phyloP scores from a whole-genome alignment of 2,329 filamentous ascomycete genomes.

The Colletotrichum tofieldiae region DNA sequence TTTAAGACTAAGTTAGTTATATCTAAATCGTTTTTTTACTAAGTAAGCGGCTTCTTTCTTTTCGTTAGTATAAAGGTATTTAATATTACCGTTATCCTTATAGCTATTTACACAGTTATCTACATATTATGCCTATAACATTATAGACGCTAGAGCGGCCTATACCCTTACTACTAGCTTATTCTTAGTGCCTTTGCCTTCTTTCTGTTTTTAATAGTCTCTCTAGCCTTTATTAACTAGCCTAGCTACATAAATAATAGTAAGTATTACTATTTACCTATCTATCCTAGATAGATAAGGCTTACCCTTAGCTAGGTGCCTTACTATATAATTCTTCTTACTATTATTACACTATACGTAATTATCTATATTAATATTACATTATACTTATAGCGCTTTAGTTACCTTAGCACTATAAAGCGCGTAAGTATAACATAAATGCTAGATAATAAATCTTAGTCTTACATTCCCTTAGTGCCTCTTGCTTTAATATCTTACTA shows the following conservation, averaged over 20 bases:
- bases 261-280: constrained; percentile 79
- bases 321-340: constrained; percentile 76
- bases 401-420: constrained; percentile 38
- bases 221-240: constrained; percentile 74
- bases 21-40: constrained; percentile 72
- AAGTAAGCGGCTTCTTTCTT: constrained; percentile 78
- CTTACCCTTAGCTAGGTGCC: constrained; percentile 81
- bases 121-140: constrained; percentile 75
- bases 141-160: constrained; percentile 69
- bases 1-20: constrained; percentile 66
- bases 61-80: constrained; percentile 77
- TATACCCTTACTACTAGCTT: constrained; percentile 76
- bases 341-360: constrained; percentile 76
- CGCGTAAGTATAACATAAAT: constrained; percentile 25
- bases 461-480: constrained; percentile 43
- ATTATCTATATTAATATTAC: constrained; percentile 80
- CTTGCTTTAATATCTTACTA: constrained; percentile 48
- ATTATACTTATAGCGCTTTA: constrained; percentile 59
- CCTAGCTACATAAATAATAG: constrained; percentile 74
- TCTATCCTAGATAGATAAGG: constrained; percentile 78
- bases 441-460: constrained; percentile 8
- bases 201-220: constrained; percentile 73
- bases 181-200: constrained; percentile 74
- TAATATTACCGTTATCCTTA: constrained; percentile 82
- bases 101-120: constrained; percentile 80